Evolutionary conservation across 495 filamentous ascomycete species (phyloP).

Genomic region (Amorphotheca resinae): DNA sequence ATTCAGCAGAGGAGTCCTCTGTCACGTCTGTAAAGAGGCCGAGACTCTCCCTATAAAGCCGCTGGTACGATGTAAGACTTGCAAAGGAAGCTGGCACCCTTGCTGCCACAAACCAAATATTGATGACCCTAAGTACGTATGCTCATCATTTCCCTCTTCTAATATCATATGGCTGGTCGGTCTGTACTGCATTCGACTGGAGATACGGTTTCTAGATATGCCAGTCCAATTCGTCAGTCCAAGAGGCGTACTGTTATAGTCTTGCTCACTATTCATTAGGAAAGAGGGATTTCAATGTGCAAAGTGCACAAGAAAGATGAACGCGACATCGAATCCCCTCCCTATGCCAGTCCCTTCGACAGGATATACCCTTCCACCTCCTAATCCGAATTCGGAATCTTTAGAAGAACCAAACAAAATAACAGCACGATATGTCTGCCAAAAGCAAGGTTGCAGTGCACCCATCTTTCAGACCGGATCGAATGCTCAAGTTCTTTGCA

Average conservation of each 20-base stretch:
- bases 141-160: neutral
- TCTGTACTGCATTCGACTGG: no score
- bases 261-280: neutral
- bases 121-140: slow-evolving; percentile 1
- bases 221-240: no score
- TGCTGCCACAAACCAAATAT: slow-evolving; percentile 7
- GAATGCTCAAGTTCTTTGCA: neutral
- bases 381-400: neutral
- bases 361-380: neutral
- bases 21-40: slow-evolving; percentile 5
- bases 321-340: neutral
- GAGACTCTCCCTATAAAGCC: neutral
- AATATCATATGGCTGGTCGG: neutral
- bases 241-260: neutral
- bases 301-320: neutral
- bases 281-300: neutral
- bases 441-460: neutral
- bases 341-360: neutral
- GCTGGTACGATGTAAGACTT: slow-evolving; percentile 8
- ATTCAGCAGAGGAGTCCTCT: neutral
- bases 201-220: no score
- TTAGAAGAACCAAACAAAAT: neutral
- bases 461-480: neutral
- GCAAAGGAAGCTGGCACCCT: slow-evolving; percentile 6
- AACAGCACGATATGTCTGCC: neutral